Percentiles rank a stretch among this genome's conserved stretches.
phyloP scores from a whole-genome alignment of 108 stramenopile genomes.

The Skeletonema costatum region DNA sequence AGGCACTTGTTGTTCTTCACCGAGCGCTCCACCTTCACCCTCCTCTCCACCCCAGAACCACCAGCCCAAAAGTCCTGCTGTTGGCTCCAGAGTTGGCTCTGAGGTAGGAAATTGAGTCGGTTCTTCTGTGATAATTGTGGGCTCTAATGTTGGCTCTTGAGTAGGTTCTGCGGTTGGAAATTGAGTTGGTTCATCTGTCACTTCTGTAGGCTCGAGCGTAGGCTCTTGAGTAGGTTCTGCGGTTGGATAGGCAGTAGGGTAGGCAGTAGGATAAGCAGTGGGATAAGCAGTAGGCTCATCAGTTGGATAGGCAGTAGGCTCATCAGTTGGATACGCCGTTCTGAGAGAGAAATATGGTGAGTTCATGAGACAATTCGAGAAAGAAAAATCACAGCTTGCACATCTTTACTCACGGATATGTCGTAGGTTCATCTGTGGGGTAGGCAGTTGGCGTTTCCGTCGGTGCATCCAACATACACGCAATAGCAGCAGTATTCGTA shows the following conservation, averaged over 20 bases:
- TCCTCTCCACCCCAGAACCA: constrained; percentile 29
- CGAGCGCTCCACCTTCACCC: constrained; percentile 3
- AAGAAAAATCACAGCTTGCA: neutral
- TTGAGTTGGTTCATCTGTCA: neutral
- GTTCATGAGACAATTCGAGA: neutral
- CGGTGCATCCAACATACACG: constrained; percentile 3
- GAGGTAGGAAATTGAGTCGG: neutral
- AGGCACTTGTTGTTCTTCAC: constrained; percentile 4
- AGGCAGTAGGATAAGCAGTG: neutral
- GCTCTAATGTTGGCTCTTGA: no score
- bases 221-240: neutral
- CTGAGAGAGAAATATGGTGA: neutral
- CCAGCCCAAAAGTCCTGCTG: neutral
- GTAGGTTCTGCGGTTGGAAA: neutral
- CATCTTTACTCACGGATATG: neutral
- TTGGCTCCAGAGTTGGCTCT: constrained; percentile 2
- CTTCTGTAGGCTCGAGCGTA: neutral
- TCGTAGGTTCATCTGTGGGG: constrained; percentile 11
- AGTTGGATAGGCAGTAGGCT: neutral
- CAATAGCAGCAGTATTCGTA: constrained; percentile 18
- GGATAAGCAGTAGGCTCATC: neutral
- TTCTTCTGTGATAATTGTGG: no score
- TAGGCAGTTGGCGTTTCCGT: constrained; percentile 12
- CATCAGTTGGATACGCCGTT: neutral
- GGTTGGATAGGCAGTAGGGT: neutral